Evolutionary conservation across 441 rosid species (phyloP), one percentile per base, ranked within the genome.

Genomic region (Isatis lusitanica): DNA sequence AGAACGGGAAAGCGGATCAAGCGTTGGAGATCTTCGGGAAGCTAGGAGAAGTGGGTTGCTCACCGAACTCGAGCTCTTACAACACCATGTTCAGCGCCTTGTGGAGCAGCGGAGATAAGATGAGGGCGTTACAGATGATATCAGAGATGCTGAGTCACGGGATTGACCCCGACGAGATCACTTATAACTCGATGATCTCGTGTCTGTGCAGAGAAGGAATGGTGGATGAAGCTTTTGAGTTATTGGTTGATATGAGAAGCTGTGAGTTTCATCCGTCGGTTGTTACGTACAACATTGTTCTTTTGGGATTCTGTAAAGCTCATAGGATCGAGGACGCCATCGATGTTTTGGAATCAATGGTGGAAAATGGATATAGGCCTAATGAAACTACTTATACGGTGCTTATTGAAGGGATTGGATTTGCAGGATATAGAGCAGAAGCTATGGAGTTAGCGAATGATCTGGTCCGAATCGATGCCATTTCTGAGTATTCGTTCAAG

Each of bases 201-300:
- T 87, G 98, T 70, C 68, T 93, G 64, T 91, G 97, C 74, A 83
- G 94, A 78, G 94, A 93, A 52, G 96, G 94, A 33, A 82, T 88
- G 91, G 94, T 86, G 36, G 85, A 84, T 64, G 90, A 93, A 79
- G 97, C 90, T n/a, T 76, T 87, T 10, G 87, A 77, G 63, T 38
- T 93, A 72, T 79, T 91, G 48, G 77, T 83, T 24, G 96, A 93
- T 75, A 89, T 90, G 92, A 85, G 83, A n/a, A 81, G 73, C 13
- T 76, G 86, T 3, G 82, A 80, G 78, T 79, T 85, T 63, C 79
- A 35, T 68, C 88, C 95, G 2, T 83, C 85, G 0, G 90, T 87
- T 38, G 82, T 91, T 31, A 85, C 83, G 5, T 93, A 89, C 71
- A 89, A 90, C 71, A 90, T 86, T 18, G 81, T 89, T 39, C 76